phyloP scores from a whole-genome alignment of 352 stramenopile genomes.

The Phytophthora podocarpi region DNA sequence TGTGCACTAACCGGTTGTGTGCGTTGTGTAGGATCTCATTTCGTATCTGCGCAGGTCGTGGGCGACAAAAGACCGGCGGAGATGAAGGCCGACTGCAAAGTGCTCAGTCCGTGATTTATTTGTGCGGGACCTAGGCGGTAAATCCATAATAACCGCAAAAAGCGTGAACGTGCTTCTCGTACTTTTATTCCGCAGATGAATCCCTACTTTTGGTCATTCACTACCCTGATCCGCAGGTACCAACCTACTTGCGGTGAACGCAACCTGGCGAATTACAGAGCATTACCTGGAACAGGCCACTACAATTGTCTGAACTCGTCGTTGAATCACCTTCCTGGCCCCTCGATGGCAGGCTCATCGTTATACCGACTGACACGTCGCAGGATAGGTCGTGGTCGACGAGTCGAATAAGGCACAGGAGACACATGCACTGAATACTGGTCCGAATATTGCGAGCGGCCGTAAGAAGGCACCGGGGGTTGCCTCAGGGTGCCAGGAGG shows the following conservation, averaged over 20 bases:
- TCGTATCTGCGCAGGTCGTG: conserved; percentile 53
- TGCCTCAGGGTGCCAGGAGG: conserved; percentile 26
- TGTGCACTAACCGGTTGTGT: conserved; percentile 1
- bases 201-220: background rate
- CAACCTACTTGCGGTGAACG: background rate
- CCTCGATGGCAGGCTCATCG: conserved; percentile 39
- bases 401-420: conserved; percentile 27
- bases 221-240: background rate
- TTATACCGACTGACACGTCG: conserved; percentile 62
- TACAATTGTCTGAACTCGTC: too few relatives aligned
- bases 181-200: background rate
- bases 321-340: conserved; percentile 11
- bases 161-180: background rate
- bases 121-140: too few relatives aligned
- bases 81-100: conserved; percentile 4
- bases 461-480: conserved; percentile 20
- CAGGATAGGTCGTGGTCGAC: conserved; percentile 47
- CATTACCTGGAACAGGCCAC: too few relatives aligned
- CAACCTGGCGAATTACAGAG: too few relatives aligned
- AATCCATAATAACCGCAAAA: too few relatives aligned
- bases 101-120: conserved; percentile 26
- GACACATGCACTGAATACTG: conserved; percentile 15
- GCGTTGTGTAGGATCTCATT: conserved; percentile 48
- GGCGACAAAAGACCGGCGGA: conserved; percentile 18
- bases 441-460: conserved; percentile 30